phyloP scores from a whole-genome alignment of 2,329 filamentous ascomycete species.

The Stagonosporopsis rhizophila region DNA sequence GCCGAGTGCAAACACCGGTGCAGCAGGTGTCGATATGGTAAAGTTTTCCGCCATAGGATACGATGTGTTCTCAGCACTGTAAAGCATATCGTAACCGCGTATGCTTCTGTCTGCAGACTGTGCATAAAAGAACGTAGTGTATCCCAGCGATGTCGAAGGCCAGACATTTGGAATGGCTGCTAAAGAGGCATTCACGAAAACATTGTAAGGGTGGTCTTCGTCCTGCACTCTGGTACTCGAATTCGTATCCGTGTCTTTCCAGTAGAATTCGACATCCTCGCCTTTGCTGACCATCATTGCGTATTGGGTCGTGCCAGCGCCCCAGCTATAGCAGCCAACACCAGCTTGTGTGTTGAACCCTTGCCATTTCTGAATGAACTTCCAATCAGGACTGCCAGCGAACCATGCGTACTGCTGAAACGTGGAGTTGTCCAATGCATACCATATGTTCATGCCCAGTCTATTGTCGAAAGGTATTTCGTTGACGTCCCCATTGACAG shows the following conservation, averaged over 20 bases:
- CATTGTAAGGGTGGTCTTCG: conserved; percentile 50
- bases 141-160: conserved; percentile 51
- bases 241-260: conserved; percentile 53
- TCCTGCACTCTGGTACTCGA: conserved; percentile 32
- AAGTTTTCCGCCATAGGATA: conserved; percentile 41
- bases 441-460: conserved; percentile 56
- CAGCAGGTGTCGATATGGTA: conserved; percentile 38
- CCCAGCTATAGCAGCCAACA: conserved; percentile 55
- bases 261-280: conserved; percentile 52
- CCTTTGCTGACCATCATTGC: conserved; percentile 53
- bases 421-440: conserved; percentile 48
- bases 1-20: conserved; percentile 41
- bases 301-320: conserved; percentile 50
- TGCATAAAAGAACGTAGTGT: conserved; percentile 53
- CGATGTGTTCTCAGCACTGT: conserved; percentile 49
- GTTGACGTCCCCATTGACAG: conserved; percentile 34
- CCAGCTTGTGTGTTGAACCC: conserved; percentile 54
- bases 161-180: conserved; percentile 47
- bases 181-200: conserved; percentile 43
- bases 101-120: conserved; percentile 48
- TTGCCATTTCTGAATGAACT: conserved; percentile 45
- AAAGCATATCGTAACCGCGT: conserved; percentile 51
- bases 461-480: conserved; percentile 34
- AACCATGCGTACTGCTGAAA: conserved; percentile 54
- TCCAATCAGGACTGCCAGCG: conserved; percentile 48